These are phyloP conservation scores for Jatropha multifida DNA, from an alignment of 441 rosid species.

Conservation along the genomic window DNA sequence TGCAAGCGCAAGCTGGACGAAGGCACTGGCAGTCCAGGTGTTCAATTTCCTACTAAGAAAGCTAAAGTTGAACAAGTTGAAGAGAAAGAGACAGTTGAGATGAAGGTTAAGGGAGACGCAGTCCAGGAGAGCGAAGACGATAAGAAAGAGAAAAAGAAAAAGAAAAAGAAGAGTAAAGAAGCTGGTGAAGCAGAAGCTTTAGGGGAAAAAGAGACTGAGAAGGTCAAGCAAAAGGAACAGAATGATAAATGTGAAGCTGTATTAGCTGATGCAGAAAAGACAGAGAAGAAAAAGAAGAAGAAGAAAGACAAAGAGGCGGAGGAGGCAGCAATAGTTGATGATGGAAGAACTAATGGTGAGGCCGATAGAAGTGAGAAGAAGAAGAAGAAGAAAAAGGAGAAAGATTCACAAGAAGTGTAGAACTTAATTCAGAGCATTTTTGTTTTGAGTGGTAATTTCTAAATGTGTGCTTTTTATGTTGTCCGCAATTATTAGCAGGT, in stretches of 20 bases:
- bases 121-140: constrained; percentile 20
- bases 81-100: constrained; percentile 20
- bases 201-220: constrained; percentile 15
- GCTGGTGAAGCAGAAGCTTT: constrained; percentile 31
- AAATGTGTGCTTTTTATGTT: constrained; percentile 13
- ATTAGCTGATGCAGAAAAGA: constrained; percentile 27
- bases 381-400: constrained; percentile 65
- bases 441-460: not conserved
- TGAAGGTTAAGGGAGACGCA: constrained; percentile 28
- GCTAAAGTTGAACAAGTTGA: constrained; percentile 34
- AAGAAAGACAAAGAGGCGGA: constrained; percentile 54
- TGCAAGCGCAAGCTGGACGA: constrained; percentile 54
- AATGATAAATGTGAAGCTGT: constrained; percentile 20
- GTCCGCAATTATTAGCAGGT: constrained; percentile 4
- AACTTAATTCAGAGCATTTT: not conserved
- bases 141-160: constrained; percentile 35
- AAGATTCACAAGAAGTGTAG: constrained; percentile 40
- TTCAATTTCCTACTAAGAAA: constrained; percentile 50
- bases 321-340: constrained; percentile 30
- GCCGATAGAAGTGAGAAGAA: constrained; percentile 58
- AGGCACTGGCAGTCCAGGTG: constrained; percentile 39
- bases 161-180: constrained; percentile 58
- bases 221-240: constrained; percentile 28
- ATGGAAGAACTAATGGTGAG: constrained; percentile 35
- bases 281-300: constrained; percentile 58